Percentiles rank a stretch among this genome's conserved stretches.
Conservation (phyloP, 2,329 filamentous ascomycete species). For the Pseudogymnoascus sp. region DNA sequence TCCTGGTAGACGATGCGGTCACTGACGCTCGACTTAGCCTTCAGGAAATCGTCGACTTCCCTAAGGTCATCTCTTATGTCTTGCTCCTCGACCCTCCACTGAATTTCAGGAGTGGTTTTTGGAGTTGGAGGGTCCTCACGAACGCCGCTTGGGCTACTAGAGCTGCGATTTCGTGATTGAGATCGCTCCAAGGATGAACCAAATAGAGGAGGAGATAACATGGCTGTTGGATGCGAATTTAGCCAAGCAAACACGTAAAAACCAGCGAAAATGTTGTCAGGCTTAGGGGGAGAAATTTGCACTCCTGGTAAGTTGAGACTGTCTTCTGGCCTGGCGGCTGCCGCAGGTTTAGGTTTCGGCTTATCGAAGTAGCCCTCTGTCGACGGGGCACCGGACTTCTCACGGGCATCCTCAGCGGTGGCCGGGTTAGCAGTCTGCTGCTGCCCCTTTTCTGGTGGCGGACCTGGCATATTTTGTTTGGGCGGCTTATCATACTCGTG, state of each 20-base stretch:
- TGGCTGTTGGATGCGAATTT: conserved; percentile 10
- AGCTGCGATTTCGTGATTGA: neutral
- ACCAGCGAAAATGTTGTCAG: conserved; percentile 12
- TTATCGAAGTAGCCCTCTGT: neutral
- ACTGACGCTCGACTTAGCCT: conserved; percentile 12
- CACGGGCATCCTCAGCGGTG: neutral
- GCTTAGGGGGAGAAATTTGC: neutral
- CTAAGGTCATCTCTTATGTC: conserved; percentile 13
- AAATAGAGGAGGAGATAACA: neutral
- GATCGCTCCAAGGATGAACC: neutral
- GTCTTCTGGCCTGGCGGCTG: neutral
- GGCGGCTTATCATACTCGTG: neutral
- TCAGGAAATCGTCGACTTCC: conserved; percentile 18
- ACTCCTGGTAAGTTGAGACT: neutral
- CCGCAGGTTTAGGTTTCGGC: neutral
- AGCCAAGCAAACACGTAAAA: conserved; percentile 23
- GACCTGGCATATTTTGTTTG: neutral
- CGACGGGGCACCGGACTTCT: neutral
- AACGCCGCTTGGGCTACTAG: neutral
- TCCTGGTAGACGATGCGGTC: conserved; percentile 16
- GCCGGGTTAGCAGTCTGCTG: neutral
- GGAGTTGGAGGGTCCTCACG: neutral
- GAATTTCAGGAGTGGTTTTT: conserved; percentile 8
- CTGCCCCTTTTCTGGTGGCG: neutral
- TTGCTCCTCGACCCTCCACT: conserved; percentile 6